A percentile compares a stretch with the other conserved stretches of the same genome.
phyloP scores from a whole-genome alignment of 495 filamentous ascomycete genomes.

The Xylaria acuta region DNA sequence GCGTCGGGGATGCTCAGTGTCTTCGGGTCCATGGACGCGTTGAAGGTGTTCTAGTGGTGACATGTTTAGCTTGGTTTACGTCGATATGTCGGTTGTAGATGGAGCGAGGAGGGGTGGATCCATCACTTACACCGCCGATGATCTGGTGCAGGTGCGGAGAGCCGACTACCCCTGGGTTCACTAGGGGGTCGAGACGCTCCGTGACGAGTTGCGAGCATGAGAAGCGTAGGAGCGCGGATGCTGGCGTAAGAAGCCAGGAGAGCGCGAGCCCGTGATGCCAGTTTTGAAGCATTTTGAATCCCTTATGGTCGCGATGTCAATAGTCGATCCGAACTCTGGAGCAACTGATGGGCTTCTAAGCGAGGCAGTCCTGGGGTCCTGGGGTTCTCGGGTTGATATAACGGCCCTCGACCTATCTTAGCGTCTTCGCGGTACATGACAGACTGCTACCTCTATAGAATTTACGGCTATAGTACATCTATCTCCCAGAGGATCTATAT shows the following conservation, averaged over 20 bases:
- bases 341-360: not conserved
- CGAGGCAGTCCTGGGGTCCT: not conserved
- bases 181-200: slow-evolving; percentile 42
- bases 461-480: not conserved
- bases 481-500: not conserved
- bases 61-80: not conserved
- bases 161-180: slow-evolving; percentile 42
- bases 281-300: slow-evolving; percentile 2
- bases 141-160: slow-evolving; percentile 45
- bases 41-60: slow-evolving; percentile 40
- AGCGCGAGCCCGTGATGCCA: slow-evolving; percentile 9
- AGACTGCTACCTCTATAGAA: not conserved
- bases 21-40: slow-evolving; percentile 43
- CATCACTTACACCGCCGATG: slow-evolving; percentile 43
- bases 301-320: not conserved
- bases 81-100: not conserved
- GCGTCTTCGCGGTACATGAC: not conserved
- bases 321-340: not conserved
- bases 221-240: slow-evolving; percentile 31
- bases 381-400: not conserved
- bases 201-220: slow-evolving; percentile 46
- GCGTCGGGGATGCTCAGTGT: slow-evolving; percentile 33
- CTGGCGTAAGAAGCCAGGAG: not conserved
- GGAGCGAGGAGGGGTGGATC: not conserved
- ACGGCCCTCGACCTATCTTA: not conserved